A percentile compares a stretch with the other conserved stretches of the same genome.
Conservation (phyloP, 1,139 yeast species). For the Sugiyamaella novakii region DNA sequence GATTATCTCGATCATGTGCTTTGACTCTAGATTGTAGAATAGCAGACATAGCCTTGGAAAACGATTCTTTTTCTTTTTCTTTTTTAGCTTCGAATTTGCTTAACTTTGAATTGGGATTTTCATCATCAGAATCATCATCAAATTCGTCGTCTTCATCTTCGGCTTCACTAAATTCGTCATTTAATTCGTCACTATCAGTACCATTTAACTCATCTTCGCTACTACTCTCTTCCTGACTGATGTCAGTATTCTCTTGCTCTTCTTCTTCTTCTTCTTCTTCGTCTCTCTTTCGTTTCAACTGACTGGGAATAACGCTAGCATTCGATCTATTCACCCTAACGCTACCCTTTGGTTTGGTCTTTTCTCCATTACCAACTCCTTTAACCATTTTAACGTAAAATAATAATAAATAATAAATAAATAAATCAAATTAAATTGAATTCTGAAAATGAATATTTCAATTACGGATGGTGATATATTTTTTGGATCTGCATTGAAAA, state of each 20-base stretch:
- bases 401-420: slow-evolving; percentile 11
- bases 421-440: slow-evolving; percentile 4
- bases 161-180: slow-evolving; percentile 12
- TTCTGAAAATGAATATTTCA: too few relatives aligned
- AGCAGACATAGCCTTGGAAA: slow-evolving; percentile 81
- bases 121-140: slow-evolving; percentile 28
- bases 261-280: slow-evolving; percentile 1
- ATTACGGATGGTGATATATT: too few relatives aligned
- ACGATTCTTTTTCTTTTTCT: slow-evolving; percentile 65
- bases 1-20: slow-evolving; percentile 85
- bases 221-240: slow-evolving; percentile 20
- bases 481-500: slow-evolving; percentile 8
- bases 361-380: not conserved
- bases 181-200: not conserved
- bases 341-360: slow-evolving; percentile 3
- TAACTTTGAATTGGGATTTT: slow-evolving; percentile 21
- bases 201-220: slow-evolving; percentile 21
- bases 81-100: slow-evolving; percentile 36
- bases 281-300: slow-evolving; percentile 15
- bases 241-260: slow-evolving; percentile 3
- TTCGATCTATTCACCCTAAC: not conserved
- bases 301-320: not conserved
- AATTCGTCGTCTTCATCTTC: slow-evolving; percentile 25
- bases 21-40: slow-evolving; percentile 83
- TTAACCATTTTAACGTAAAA: slow-evolving; percentile 10